These are phyloP conservation scores for Picea sitchensis DNA, from an alignment of 75 land plant species.

Conservation along the genomic window DNA sequence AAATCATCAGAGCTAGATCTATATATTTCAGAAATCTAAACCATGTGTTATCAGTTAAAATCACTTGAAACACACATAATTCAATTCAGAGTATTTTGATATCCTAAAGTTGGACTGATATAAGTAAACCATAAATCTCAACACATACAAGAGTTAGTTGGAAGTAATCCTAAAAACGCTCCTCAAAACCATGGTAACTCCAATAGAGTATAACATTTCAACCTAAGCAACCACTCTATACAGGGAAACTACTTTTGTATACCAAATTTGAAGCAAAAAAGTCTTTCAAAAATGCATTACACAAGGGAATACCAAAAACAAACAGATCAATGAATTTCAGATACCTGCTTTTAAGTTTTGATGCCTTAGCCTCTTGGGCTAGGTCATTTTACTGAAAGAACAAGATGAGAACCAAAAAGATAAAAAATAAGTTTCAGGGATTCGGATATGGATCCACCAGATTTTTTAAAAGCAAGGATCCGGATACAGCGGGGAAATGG, in stretches of 20 bases:
- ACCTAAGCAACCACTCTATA: background rate
- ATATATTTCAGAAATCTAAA: conserved; percentile 1
- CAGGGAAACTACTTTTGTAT: background rate
- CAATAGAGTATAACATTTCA: background rate
- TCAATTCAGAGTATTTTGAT: background rate
- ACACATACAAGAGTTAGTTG: too few relatives aligned
- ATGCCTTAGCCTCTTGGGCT: too few relatives aligned
- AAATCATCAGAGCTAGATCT: background rate
- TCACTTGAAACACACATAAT: background rate
- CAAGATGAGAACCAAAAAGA: too few relatives aligned
- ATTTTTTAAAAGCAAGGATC: too few relatives aligned
- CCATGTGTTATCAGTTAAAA: background rate
- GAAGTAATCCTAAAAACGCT: background rate
- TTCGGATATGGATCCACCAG: too few relatives aligned
- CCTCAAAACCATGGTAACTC: background rate
- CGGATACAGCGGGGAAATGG: too few relatives aligned
- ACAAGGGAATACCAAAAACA: background rate
- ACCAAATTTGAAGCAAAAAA: background rate
- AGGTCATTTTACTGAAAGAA: too few relatives aligned
- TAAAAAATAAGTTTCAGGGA: too few relatives aligned
- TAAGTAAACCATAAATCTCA: background rate
- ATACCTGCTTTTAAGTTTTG: too few relatives aligned
- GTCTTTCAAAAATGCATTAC: background rate
- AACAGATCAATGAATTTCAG: background rate
- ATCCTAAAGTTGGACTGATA: background rate